These are phyloP conservation scores for Globisporangium nodosum DNA, from an alignment of 352 stramenopile genomes.

Conservation along the genomic window DNA sequence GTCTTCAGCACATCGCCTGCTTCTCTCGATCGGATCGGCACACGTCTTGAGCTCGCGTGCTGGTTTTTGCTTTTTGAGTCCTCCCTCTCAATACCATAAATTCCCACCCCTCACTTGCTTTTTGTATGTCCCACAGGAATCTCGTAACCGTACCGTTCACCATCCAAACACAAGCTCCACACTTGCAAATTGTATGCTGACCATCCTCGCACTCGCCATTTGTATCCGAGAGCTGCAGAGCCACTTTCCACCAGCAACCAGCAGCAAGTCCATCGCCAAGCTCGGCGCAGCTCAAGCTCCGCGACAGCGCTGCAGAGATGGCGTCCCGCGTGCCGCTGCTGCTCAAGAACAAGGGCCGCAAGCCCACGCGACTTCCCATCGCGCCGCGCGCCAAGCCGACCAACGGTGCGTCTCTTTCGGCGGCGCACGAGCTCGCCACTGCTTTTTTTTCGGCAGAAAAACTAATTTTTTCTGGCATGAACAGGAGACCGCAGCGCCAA, in stretches of 20 bases:
- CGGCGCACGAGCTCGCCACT: no score
- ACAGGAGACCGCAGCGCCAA: slow-evolving; percentile 12
- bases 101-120: neutral
- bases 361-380: slow-evolving; percentile 64
- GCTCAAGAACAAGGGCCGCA: slow-evolving; percentile 64
- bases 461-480: neutral
- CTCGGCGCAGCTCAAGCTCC: neutral
- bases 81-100: neutral
- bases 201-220: neutral
- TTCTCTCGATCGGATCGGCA: no score
- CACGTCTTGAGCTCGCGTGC: no score
- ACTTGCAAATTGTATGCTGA: neutral
- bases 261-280: neutral
- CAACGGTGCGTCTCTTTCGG: slow-evolving; percentile 29
- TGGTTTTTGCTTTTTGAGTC: no score
- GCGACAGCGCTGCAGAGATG: neutral
- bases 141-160: neutral
- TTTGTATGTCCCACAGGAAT: neutral
- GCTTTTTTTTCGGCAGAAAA: no score
- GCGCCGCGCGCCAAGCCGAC: slow-evolving; percentile 54
- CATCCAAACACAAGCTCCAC: neutral
- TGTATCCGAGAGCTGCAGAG: neutral
- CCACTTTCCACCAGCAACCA: neutral
- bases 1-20: no score
- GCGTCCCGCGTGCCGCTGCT: slow-evolving; percentile 71